phyloP scores from a whole-genome alignment of 2,329 filamentous ascomycete genomes.

The Neofusicoccum parvum region DNA sequence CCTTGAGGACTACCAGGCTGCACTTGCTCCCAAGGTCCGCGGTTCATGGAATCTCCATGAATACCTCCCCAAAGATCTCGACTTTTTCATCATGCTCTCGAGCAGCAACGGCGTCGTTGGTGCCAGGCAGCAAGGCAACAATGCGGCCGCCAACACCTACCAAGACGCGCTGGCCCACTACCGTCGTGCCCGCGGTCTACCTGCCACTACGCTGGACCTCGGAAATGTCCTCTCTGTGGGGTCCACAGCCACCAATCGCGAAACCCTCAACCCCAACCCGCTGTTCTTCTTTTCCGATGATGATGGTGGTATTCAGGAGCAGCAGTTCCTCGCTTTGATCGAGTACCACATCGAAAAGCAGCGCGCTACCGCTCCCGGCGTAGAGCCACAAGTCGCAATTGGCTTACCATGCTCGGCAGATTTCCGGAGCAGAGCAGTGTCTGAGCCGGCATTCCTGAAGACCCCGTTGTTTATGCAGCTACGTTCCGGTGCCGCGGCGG shows the following conservation, averaged over 20 bases:
- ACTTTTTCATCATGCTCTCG: conserved; percentile 33
- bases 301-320: conserved; percentile 24
- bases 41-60: conserved; percentile 37
- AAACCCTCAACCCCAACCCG: conserved; percentile 5
- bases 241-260: neutral
- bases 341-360: conserved; percentile 26
- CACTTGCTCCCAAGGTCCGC: conserved; percentile 34
- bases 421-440: conserved; percentile 23
- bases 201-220: conserved; percentile 24
- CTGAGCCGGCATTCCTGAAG: conserved; percentile 27
- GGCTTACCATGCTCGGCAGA: conserved; percentile 27
- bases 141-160: conserved; percentile 34
- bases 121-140: conserved; percentile 27
- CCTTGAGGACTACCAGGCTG: conserved; percentile 22
- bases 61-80: conserved; percentile 24
- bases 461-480: conserved; percentile 21
- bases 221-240: conserved; percentile 33
- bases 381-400: conserved; percentile 27
- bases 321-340: conserved; percentile 28
- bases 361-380: neutral
- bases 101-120: conserved; percentile 25
- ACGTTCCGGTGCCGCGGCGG: conserved; percentile 16
- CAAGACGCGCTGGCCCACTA: conserved; percentile 33
- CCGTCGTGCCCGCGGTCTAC: conserved; percentile 25
- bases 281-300: conserved; percentile 11